phyloP scores from a whole-genome alignment of 768 basidiomycete species.

The Hortiboletus campestris region DNA sequence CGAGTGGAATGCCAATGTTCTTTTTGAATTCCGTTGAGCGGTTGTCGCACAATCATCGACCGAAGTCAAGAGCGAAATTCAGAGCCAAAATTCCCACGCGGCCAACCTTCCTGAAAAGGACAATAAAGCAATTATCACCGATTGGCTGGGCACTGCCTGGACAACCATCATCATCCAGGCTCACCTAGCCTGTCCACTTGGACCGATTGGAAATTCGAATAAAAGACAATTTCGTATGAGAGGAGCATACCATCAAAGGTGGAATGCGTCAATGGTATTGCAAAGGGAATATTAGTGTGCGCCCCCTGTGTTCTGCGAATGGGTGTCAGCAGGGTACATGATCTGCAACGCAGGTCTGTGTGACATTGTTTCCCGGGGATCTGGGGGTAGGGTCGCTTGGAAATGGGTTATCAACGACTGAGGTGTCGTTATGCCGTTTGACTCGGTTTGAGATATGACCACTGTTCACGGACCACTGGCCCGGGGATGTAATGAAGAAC shows the following conservation, averaged over 20 bases:
- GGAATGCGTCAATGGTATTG: no score
- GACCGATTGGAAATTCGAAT: constrained; percentile 63
- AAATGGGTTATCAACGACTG: constrained; percentile 69
- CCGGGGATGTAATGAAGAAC: constrained; percentile 46
- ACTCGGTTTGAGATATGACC: constrained; percentile 61
- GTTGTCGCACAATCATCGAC: no score
- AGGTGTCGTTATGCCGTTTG: constrained; percentile 54
- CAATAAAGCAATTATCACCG: constrained; percentile 48
- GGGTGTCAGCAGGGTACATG: constrained; percentile 34
- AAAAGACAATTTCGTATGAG: constrained; percentile 75
- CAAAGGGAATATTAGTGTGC: no score
- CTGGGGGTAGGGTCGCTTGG: constrained; percentile 44
- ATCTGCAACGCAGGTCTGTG: constrained; percentile 48
- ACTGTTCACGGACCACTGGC: constrained; percentile 59
- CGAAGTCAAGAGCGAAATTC: no score
- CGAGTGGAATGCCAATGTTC: no score
- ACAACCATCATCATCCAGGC: constrained; percentile 59
- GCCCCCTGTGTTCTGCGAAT: no score
- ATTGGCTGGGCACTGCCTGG: constrained; percentile 64
- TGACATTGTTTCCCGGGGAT: constrained; percentile 19
- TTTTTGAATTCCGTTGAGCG: no score
- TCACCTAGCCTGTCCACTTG: constrained; percentile 78
- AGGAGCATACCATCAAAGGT: constrained; percentile 53
- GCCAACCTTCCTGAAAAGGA: no score
- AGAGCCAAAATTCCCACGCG: no score